phyloP scores from a whole-genome alignment of 1,139 yeast genomes.

The Diutina siamensis region DNA sequence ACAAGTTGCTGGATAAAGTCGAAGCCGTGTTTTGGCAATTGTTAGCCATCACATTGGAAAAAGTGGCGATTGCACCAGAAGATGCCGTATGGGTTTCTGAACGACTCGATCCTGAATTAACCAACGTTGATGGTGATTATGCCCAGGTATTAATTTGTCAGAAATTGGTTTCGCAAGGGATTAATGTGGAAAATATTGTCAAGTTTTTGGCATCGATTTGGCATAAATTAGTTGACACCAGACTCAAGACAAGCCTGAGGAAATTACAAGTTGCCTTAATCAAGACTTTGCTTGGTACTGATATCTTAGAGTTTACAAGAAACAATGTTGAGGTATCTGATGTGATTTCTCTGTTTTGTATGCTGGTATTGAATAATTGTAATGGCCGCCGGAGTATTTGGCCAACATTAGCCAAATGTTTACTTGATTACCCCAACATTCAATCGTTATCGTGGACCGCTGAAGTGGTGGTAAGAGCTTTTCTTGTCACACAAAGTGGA shows the following conservation, averaged over 20 bases:
- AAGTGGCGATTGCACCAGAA: constrained; percentile 7
- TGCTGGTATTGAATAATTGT: constrained; percentile 37
- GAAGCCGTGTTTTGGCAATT: constrained; percentile 21
- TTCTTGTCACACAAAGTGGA: background rate
- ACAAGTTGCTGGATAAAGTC: constrained; percentile 32
- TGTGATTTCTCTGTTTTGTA: constrained; percentile 25
- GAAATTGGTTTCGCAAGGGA: constrained; percentile 10
- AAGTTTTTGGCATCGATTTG: constrained; percentile 32
- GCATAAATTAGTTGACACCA: constrained; percentile 45
- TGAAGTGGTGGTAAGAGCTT: background rate
- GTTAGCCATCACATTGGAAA: constrained; percentile 8
- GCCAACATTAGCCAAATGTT: background rate
- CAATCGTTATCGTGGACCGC: background rate
- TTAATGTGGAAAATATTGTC: constrained; percentile 9
- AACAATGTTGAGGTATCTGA: constrained; percentile 16
- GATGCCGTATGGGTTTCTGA: constrained; percentile 12
- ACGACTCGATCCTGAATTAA: constrained; percentile 12
- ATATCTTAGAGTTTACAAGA: constrained; percentile 13
- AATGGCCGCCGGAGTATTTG: constrained; percentile 47
- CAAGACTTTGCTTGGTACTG: constrained; percentile 23
- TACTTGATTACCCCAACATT: background rate
- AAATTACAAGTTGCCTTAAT: constrained; percentile 49
- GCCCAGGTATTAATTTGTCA: constrained; percentile 14
- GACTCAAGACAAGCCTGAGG: constrained; percentile 57
- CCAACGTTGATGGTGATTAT: constrained; percentile 17